Evolutionary conservation across 305 asterid genomes (phyloP).

Genomic region (Andrographis paniculata): DNA sequence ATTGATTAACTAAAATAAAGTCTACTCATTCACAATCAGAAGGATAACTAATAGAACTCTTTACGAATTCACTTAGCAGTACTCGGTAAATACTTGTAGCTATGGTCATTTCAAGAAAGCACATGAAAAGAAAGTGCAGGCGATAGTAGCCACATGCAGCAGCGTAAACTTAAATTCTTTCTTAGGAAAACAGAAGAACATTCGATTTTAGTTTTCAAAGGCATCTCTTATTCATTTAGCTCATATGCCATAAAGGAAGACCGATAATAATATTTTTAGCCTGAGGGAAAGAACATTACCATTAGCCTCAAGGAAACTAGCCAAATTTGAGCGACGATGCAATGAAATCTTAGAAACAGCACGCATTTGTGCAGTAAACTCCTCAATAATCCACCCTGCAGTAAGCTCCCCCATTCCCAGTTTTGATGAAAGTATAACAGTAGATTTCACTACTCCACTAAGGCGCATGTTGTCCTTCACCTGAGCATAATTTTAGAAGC

Average conservation of each 20-base stretch:
- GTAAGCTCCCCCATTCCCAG: conserved; percentile 85
- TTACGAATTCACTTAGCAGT: conserved; percentile 9
- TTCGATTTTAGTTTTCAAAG: not conserved
- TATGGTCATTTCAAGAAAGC: not conserved
- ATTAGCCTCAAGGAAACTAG: conserved; percentile 73
- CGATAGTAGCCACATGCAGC: not conserved
- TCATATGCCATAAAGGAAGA: not conserved
- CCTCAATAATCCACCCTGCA: conserved; percentile 87
- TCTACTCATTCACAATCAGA: conserved; percentile 10
- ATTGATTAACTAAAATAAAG: conserved; percentile 6
- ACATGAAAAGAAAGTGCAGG: not conserved
- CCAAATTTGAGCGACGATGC: conserved; percentile 89
- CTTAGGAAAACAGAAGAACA: not conserved
- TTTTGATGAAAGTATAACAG: conserved; percentile 59
- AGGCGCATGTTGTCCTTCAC: conserved; percentile 94
- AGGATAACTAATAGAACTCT: conserved; percentile 6
- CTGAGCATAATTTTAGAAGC: conserved; percentile 32
- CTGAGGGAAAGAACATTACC: conserved; percentile 34
- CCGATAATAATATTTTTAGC: not conserved
- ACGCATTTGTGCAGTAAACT: conserved; percentile 93
- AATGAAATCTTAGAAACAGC: conserved; percentile 94
- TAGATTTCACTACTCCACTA: conserved; percentile 89
- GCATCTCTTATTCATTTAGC: not conserved
- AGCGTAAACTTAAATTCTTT: not conserved
- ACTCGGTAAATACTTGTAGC: not conserved